phyloP scores from a whole-genome alignment of 768 basidiomycete genomes.

The Paxillus ammoniavirescens region DNA sequence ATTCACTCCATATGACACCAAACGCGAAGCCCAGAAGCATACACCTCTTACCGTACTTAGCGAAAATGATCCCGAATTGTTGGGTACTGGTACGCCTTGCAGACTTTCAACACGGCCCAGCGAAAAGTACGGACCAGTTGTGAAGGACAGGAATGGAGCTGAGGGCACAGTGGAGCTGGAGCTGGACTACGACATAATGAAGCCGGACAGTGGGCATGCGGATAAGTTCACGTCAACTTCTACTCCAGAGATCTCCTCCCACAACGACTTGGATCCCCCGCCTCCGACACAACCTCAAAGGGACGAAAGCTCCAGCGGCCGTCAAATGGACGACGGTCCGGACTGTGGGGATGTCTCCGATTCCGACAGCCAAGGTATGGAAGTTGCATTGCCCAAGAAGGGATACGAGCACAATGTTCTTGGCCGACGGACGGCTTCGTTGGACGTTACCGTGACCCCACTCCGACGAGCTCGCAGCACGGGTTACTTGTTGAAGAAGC shows the following conservation, averaged over 20 bases:
- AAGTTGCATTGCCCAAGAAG: neutral
- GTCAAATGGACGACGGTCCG: neutral
- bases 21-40: too few relatives aligned
- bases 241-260: neutral
- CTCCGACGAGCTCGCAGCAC: constrained; percentile 1
- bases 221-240: neutral
- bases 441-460: neutral
- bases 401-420: neutral
- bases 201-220: neutral
- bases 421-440: neutral
- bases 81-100: too few relatives aligned
- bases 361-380: neutral
- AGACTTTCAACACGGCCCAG: too few relatives aligned
- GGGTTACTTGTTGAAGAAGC: neutral
- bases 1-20: too few relatives aligned
- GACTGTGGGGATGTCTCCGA: neutral
- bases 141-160: neutral
- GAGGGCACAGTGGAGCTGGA: neutral
- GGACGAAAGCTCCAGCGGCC: neutral
- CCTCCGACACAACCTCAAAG: neutral
- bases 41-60: too few relatives aligned
- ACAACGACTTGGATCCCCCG: neutral
- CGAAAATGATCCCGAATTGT: too few relatives aligned
- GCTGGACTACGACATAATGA: neutral
- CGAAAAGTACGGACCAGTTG: too few relatives aligned